Conservation (phyloP, 2,329 filamentous ascomycete genomes). For the Trichoderma polysporum region DNA sequence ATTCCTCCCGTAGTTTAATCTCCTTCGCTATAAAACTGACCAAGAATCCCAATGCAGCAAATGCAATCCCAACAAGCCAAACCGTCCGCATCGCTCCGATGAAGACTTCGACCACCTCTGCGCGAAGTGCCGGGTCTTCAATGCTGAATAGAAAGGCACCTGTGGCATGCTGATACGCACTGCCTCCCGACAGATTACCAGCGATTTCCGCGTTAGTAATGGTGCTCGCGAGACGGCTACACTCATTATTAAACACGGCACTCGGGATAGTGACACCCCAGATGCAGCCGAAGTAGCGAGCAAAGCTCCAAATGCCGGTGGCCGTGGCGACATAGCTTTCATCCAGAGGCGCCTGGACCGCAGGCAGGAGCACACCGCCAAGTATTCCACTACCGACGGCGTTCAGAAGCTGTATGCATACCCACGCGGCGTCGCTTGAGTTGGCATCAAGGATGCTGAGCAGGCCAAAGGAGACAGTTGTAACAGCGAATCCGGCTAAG, state of each 20-base stretch:
- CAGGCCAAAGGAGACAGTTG: background rate
- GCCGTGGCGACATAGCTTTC: constrained; percentile 1
- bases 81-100: background rate
- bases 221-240: background rate
- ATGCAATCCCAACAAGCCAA: background rate
- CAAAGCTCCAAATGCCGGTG: background rate
- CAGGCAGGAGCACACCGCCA: background rate
- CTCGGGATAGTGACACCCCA: constrained; percentile 11
- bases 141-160: background rate
- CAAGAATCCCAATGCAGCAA: background rate
- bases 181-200: background rate
- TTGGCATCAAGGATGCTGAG: background rate
- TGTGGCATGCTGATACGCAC: constrained; percentile 7
- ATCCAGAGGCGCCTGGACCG: background rate
- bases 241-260: constrained; percentile 13
- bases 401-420: background rate
- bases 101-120: background rate
- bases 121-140: background rate
- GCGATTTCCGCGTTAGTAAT: background rate
- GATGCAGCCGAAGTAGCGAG: constrained; percentile 5
- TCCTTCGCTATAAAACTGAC: background rate
- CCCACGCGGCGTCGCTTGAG: background rate
- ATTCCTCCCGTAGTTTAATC: background rate
- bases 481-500: background rate
- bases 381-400: background rate